A percentile compares a stretch with the other conserved stretches of the same genome.
These are phyloP conservation scores for Hypocrella siamensis DNA, from an alignment of 2,329 filamentous ascomycete species.

Conservation along the genomic window DNA sequence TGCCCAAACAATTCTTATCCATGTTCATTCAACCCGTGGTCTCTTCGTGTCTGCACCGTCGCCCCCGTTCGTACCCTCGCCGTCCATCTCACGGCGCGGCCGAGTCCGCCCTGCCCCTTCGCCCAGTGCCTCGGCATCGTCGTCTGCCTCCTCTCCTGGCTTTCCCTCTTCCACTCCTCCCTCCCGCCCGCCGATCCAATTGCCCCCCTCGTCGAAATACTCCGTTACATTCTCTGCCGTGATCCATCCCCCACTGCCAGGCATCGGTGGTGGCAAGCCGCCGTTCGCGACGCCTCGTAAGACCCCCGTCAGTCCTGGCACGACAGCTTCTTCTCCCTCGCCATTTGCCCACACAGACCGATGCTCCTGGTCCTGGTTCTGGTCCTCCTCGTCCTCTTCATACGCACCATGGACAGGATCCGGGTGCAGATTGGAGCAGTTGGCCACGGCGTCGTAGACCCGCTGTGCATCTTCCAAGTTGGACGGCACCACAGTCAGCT, in stretches of 20 bases:
- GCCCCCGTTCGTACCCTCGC: conserved; percentile 26
- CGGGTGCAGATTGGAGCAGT: conserved; percentile 62
- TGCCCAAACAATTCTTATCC: not conserved
- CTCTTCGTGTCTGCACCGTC: conserved; percentile 31
- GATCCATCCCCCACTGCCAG: conserved; percentile 69
- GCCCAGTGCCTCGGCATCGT: conserved; percentile 30
- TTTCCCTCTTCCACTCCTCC: conserved; percentile 22
- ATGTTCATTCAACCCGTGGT: conserved; percentile 24
- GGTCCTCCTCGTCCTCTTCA: conserved; percentile 38
- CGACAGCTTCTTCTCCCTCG: conserved; percentile 33
- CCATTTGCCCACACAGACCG: conserved; percentile 40
- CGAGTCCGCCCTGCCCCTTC: conserved; percentile 46
- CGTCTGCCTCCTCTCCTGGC: conserved; percentile 6
- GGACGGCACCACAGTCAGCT: conserved; percentile 49
- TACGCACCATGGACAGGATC: conserved; percentile 46
- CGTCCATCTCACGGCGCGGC: conserved; percentile 34
- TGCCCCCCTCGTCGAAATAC: conserved; percentile 67
- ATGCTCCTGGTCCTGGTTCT: conserved; percentile 27
- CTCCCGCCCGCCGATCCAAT: conserved; percentile 45
- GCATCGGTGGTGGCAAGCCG: conserved; percentile 48
- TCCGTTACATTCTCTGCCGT: conserved; percentile 82
- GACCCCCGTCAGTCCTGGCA: conserved; percentile 42
- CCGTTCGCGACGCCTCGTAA: conserved; percentile 30
- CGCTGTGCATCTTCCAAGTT: conserved; percentile 14
- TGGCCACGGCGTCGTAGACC: conserved; percentile 55